Percentiles rank a stretch among this genome's conserved stretches.
phyloP scores from a whole-genome alignment of 352 stramenopile genomes.

The Globisporangium perplexum region DNA sequence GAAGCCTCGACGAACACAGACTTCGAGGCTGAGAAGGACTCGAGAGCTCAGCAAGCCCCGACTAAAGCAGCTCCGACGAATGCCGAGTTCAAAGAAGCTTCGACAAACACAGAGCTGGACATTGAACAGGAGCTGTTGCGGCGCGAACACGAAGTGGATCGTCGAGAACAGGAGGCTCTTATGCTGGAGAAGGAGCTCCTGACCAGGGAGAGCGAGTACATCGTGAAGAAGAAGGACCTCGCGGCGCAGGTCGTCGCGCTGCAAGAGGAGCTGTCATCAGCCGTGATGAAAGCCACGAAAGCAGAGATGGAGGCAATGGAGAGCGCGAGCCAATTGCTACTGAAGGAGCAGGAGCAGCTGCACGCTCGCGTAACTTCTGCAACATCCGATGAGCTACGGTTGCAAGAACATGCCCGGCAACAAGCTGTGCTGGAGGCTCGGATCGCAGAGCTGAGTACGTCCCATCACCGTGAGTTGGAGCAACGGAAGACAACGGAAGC shows the following conservation, averaged over 20 bases:
- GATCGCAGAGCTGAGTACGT: slow-evolving; percentile 2
- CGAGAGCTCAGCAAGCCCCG: background rate
- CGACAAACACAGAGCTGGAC: slow-evolving; percentile 58
- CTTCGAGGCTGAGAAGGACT: slow-evolving; percentile 29
- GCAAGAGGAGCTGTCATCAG: slow-evolving; percentile 18
- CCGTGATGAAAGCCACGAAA: slow-evolving; percentile 15
- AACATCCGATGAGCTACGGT: background rate
- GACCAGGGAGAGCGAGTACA: slow-evolving; percentile 18
- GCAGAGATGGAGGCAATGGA: slow-evolving; percentile 21
- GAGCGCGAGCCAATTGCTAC: background rate
- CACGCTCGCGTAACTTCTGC: background rate
- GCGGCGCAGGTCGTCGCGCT: slow-evolving; percentile 23
- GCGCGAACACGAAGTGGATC: slow-evolving; percentile 27
- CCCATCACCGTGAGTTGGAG: slow-evolving; percentile 4
- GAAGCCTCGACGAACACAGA: slow-evolving; percentile 51
- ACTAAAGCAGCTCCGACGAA: background rate
- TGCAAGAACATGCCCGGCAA: slow-evolving; percentile 2
- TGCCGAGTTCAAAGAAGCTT: slow-evolving; percentile 14
- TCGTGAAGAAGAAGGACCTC: slow-evolving; percentile 24
- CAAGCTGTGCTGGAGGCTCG: background rate
- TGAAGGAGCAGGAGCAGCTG: too few species aligned
- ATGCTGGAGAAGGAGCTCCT: slow-evolving; percentile 32
- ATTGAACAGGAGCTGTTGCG: slow-evolving; percentile 40
- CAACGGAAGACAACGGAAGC: slow-evolving; percentile 5
- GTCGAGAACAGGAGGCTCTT: slow-evolving; percentile 26